Conservation (phyloP, 2,329 filamentous ascomycete species). For the Neonectria neomacrospora region DNA sequence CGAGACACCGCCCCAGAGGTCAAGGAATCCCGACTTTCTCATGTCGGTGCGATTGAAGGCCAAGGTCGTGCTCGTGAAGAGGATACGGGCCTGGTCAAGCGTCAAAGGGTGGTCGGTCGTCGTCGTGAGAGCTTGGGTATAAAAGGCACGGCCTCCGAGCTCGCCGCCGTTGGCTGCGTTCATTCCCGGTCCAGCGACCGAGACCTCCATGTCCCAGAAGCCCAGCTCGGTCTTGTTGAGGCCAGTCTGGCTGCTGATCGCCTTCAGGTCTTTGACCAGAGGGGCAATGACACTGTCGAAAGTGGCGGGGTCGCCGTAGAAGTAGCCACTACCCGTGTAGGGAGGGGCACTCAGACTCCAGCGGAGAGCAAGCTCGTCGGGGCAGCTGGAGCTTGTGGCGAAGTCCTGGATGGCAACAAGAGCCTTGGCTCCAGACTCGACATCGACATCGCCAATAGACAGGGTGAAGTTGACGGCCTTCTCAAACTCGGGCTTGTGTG, state of each 20-base stretch:
- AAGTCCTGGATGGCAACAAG: slow-evolving; percentile 41
- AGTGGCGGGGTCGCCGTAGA: slow-evolving; percentile 39
- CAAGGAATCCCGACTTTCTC: slow-evolving; percentile 36
- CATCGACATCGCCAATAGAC: slow-evolving; percentile 26
- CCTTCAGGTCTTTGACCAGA: slow-evolving; percentile 27
- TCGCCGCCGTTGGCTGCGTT: slow-evolving; percentile 34
- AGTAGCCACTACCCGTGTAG: slow-evolving; percentile 36
- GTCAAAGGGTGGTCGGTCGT: slow-evolving; percentile 42
- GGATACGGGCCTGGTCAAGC: slow-evolving; percentile 28
- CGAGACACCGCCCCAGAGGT: slow-evolving; percentile 43
- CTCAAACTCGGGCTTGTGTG: slow-evolving; percentile 35
- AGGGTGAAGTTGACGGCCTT: slow-evolving; percentile 40
- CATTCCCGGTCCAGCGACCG: slow-evolving; percentile 35
- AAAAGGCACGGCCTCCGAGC: slow-evolving; percentile 39
- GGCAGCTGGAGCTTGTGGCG: slow-evolving; percentile 23
- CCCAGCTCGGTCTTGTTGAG: slow-evolving; percentile 35
- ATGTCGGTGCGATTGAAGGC: slow-evolving; percentile 42
- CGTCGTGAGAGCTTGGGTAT: slow-evolving; percentile 34
- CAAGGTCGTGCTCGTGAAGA: slow-evolving; percentile 34
- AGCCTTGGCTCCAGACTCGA: slow-evolving; percentile 32
- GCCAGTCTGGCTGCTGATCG: slow-evolving; percentile 18
- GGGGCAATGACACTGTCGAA: slow-evolving; percentile 35
- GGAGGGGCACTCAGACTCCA: slow-evolving; percentile 33
- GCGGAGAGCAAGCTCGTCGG: slow-evolving; percentile 40
- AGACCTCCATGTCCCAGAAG: slow-evolving; percentile 41